Percentiles rank a stretch among this genome's conserved stretches.
phyloP scores from a whole-genome alignment of 139 green algal species.

The Marvania coccoides region DNA sequence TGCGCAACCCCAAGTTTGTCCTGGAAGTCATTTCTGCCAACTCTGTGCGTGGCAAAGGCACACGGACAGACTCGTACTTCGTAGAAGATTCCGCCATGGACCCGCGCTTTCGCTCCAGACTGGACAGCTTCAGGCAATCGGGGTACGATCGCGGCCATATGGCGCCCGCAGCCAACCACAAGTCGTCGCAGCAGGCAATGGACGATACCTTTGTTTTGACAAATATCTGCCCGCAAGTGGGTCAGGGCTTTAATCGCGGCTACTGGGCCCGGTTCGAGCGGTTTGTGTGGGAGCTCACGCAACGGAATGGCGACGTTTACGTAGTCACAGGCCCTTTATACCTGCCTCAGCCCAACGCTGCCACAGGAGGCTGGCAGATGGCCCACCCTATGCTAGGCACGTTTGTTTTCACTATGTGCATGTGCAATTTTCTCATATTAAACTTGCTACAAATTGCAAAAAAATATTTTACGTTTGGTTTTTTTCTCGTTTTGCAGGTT shows the following conservation, averaged over 20 bases:
- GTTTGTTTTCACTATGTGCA: not conserved
- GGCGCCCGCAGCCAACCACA: conserved; percentile 79
- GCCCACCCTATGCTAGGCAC: conserved; percentile 61
- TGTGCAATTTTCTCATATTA: too few relatives aligned
- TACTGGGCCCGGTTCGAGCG: conserved; percentile 94
- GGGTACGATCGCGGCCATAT: conserved; percentile 92
- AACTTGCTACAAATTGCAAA: too few relatives aligned
- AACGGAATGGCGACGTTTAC: conserved; percentile 54
- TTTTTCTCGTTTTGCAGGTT: conserved; percentile 44
- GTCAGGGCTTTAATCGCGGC: conserved; percentile 86
- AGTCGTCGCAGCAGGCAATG: conserved; percentile 66
- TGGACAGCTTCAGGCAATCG: conserved; percentile 61
- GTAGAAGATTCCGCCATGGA: conserved; percentile 62
- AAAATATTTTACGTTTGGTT: not conserved
- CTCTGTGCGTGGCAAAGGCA: conserved; percentile 1
- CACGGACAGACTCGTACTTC: conserved; percentile 51
- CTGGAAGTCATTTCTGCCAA: conserved; percentile 44
- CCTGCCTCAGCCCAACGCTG: conserved; percentile 28
- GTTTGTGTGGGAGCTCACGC: conserved; percentile 61
- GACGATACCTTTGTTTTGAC: conserved; percentile 80
- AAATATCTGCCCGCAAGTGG: conserved; percentile 70
- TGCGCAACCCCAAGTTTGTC: conserved; percentile 72
- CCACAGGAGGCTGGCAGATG: conserved; percentile 50
- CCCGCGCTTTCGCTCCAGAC: conserved; percentile 52
- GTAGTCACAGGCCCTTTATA: conserved; percentile 83